A percentile compares a stretch with the other conserved stretches of the same genome.
phyloP scores from a whole-genome alignment of 106 monocot species.

The Apostasia shenzhenica region DNA sequence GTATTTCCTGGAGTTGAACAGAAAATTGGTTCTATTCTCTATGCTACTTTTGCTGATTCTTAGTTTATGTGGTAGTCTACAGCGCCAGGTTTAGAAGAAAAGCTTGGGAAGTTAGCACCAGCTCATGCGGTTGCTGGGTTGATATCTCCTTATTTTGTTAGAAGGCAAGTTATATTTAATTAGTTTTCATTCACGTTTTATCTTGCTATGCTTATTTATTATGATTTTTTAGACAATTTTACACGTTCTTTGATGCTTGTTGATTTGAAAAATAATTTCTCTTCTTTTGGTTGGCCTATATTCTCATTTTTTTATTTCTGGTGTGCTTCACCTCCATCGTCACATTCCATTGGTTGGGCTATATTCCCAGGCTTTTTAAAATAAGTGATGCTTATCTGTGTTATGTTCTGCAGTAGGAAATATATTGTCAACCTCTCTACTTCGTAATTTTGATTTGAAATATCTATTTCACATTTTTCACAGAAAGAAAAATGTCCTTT shows the following conservation, averaged over 20 bases:
- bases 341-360: too few relatives aligned
- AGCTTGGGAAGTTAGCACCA: conserved; percentile 84
- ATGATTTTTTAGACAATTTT: not conserved
- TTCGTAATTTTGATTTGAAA: too few relatives aligned
- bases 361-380: too few relatives aligned
- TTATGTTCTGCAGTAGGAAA: too few relatives aligned
- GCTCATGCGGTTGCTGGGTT: conserved; percentile 79
- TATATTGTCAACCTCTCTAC: too few relatives aligned
- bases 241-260: not conserved
- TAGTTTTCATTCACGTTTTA: not conserved
- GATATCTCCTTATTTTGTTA: conserved; percentile 78
- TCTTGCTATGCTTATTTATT: not conserved
- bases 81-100: conserved; percentile 78
- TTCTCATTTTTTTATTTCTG: too few relatives aligned
- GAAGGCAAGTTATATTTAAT: conserved; percentile 31
- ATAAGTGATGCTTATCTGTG: too few relatives aligned
- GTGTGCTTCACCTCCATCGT: too few relatives aligned
- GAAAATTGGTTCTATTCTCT: conserved; percentile 1
- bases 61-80: conserved; percentile 46
- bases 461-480: too few relatives aligned
- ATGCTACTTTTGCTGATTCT: not conserved
- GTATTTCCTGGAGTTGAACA: conserved; percentile 10
- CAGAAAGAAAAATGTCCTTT: too few relatives aligned
- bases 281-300: too few relatives aligned
- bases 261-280: not conserved